Evolutionary conservation across 2,329 filamentous ascomycete species (phyloP).

Genomic region (Coniochaeta hoffmannii): DNA sequence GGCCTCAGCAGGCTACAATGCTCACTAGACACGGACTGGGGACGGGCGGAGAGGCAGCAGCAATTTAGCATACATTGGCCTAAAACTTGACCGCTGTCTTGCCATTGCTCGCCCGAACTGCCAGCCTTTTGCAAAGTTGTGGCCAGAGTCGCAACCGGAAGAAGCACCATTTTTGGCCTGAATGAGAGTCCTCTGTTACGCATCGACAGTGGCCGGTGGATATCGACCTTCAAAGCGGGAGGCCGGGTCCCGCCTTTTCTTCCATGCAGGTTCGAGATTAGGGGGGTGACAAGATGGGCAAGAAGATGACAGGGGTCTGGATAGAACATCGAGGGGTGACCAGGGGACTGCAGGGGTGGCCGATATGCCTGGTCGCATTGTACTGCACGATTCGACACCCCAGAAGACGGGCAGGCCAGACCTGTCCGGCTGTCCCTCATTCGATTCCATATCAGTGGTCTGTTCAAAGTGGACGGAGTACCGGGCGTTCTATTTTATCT

Average conservation of each 20-base stretch:
- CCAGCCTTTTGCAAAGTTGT: not conserved
- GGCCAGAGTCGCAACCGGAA: constrained; percentile 2
- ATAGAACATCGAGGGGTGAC: not conserved
- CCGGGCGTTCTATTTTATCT: not conserved
- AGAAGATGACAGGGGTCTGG: not conserved
- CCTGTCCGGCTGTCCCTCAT: not conserved
- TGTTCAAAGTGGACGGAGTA: not conserved
- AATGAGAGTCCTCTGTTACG: not conserved
- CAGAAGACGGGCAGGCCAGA: not conserved
- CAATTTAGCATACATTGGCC: not conserved
- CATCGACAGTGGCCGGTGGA: not conserved
- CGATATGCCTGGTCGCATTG: constrained; percentile 3
- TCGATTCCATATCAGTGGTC: not conserved
- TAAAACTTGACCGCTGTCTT: not conserved
- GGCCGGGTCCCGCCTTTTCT: constrained; percentile 2
- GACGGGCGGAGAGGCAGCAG: not conserved
- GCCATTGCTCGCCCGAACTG: not conserved
- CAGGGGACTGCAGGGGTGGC: not conserved
- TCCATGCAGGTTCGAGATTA: constrained; percentile 3
- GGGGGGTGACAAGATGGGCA: not conserved
- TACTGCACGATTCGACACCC: not conserved
- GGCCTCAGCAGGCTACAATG: not conserved
- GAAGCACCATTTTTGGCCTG: not conserved
- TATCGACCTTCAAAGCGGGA: not conserved
- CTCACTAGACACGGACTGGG: not conserved